phyloP scores from a whole-genome alignment of 208 protist species.

The Leishmania guyanensis region DNA sequence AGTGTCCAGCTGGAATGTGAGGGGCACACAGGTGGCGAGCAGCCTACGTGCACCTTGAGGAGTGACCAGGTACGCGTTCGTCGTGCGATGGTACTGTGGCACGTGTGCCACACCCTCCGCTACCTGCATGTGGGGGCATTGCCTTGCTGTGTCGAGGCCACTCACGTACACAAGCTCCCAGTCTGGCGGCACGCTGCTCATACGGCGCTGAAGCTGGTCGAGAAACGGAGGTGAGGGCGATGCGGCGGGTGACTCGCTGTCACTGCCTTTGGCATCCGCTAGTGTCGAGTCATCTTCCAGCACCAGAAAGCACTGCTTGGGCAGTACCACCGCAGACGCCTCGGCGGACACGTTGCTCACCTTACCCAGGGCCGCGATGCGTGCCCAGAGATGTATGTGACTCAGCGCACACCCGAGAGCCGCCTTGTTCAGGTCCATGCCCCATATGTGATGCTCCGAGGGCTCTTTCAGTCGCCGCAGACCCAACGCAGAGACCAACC shows the following conservation, averaged over 20 bases:
- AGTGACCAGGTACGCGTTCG: conserved; percentile 77
- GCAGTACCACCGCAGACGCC: background rate
- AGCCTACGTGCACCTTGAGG: conserved; percentile 60
- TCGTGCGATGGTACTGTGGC: conserved; percentile 85
- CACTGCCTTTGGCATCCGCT: background rate
- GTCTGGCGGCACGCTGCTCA: conserved; percentile 46
- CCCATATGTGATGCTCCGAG: conserved; percentile 65
- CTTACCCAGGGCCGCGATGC: conserved; percentile 45
- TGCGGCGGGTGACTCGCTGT: background rate
- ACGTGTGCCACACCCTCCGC: conserved; percentile 62
- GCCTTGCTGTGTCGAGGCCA: conserved; percentile 75
- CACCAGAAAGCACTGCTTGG: background rate
- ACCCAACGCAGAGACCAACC: conserved; percentile 69
- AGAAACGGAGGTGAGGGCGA: conserved; percentile 31
- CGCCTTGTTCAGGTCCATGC: conserved; percentile 81
- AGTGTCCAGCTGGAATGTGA: conserved; percentile 88
- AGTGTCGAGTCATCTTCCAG: conserved; percentile 12
- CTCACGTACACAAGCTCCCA: conserved; percentile 88
- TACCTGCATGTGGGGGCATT: conserved; percentile 32
- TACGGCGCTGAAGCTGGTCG: conserved; percentile 26
- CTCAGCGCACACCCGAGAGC: conserved; percentile 87
- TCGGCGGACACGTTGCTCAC: background rate
- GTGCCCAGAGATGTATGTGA: conserved; percentile 70
- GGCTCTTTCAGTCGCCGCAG: conserved; percentile 42
- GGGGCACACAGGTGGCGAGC: conserved; percentile 59